These are phyloP conservation scores for Blastocystis sp. DNA, from an alignment of 352 stramenopile species.

Conservation along the genomic window DNA sequence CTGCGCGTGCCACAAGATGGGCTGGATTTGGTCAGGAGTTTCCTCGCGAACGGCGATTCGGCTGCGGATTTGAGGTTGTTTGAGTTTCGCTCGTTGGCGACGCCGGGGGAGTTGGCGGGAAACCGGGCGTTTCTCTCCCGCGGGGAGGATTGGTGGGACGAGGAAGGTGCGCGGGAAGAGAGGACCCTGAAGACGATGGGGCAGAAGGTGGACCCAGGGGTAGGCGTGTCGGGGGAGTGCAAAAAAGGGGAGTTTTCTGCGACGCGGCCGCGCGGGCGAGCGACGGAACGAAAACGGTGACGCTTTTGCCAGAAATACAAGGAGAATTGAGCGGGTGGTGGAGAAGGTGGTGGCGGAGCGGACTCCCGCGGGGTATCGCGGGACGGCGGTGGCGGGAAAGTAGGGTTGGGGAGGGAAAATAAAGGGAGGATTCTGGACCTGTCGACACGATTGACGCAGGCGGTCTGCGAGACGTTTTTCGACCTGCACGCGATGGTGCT, in stretches of 20 bases:
- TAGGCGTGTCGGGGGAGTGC: too few species aligned
- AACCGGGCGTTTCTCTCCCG: background rate
- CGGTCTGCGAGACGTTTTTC: constrained; percentile 25
- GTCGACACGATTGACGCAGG: constrained; percentile 1
- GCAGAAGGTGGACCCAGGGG: background rate
- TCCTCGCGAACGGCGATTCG: constrained; percentile 19
- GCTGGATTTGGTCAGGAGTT: background rate
- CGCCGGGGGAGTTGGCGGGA: background rate
- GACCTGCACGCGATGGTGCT: background rate
- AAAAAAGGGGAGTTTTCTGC: too few species aligned
- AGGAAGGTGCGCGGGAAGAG: background rate
- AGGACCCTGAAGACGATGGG: background rate
- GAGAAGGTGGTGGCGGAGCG: background rate
- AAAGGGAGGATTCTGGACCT: constrained; percentile 15
- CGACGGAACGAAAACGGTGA: background rate
- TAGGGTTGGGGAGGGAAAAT: background rate
- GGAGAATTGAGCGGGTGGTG: too few species aligned
- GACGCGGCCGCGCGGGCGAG: too few species aligned
- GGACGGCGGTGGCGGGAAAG: background rate
- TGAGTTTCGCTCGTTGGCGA: background rate
- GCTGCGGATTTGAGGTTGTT: constrained; percentile 14
- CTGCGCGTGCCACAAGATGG: background rate
- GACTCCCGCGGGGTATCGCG: background rate
- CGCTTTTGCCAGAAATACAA: too few species aligned
- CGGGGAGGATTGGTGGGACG: background rate